Percentiles rank a stretch among this genome's conserved stretches.
Conservation (phyloP, 2,329 filamentous ascomycete species). For the Aspergillus brasiliensis region DNA sequence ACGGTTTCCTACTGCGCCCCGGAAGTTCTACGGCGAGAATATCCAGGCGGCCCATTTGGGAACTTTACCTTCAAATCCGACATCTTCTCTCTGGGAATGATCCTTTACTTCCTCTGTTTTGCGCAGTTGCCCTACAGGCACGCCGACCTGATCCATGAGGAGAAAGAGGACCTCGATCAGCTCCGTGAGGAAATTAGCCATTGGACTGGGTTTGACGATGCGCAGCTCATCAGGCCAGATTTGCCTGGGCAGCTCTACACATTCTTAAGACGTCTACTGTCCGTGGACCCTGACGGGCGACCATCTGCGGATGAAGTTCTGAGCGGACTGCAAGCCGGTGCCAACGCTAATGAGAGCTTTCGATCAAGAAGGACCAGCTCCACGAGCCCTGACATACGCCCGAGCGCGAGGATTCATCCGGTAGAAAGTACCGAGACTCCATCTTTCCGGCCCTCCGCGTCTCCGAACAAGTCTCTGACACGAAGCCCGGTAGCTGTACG, state of each 20-base stretch:
- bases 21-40: conserved; percentile 75
- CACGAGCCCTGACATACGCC: conserved; percentile 34
- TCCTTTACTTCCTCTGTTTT: conserved; percentile 97
- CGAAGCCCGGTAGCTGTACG: conserved; percentile 25
- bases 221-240: conserved; percentile 73
- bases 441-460: conserved; percentile 29
- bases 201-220: conserved; percentile 86
- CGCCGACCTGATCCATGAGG: conserved; percentile 83
- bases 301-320: conserved; percentile 87
- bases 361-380: conserved; percentile 38
- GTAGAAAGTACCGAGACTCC: conserved; percentile 39
- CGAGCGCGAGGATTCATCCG: conserved; percentile 41
- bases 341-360: conserved; percentile 51
- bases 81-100: conserved; percentile 98
- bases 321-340: conserved; percentile 70
- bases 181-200: conserved; percentile 81
- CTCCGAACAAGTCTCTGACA: conserved; percentile 29
- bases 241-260: conserved; percentile 83
- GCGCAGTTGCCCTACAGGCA: conserved; percentile 80
- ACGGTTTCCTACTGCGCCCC: conserved; percentile 98
- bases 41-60: conserved; percentile 69
- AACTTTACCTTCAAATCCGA: conserved; percentile 98
- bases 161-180: conserved; percentile 85
- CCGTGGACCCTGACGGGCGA: conserved; percentile 72
- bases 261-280: conserved; percentile 77